These are phyloP conservation scores for Curvularia verruculosa DNA, from an alignment of 2,329 filamentous ascomycete genomes.

Conservation along the genomic window DNA sequence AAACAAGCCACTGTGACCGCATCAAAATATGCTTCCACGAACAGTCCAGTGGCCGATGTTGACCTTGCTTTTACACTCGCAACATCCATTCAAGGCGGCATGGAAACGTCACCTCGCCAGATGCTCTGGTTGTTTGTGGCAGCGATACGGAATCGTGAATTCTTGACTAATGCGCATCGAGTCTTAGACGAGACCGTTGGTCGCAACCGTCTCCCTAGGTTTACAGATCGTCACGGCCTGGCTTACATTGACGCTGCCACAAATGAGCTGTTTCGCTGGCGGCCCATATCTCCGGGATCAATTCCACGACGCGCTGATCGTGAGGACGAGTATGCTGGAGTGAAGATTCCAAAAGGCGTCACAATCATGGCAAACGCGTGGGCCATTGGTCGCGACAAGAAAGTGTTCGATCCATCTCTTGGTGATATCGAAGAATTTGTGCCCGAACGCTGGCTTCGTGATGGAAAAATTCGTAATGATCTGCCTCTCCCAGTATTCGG, in stretches of 20 bases:
- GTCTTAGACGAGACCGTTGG: constrained; percentile 14
- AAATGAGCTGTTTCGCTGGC: constrained; percentile 17
- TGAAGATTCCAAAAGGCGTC: constrained; percentile 11
- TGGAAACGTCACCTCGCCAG: constrained; percentile 19
- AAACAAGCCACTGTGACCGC: constrained; percentile 15
- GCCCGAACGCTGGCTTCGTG: constrained; percentile 16
- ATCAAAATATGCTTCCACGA: constrained; percentile 7
- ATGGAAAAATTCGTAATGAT: constrained; percentile 13
- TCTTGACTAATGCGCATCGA: constrained; percentile 10
- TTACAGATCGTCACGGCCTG: constrained; percentile 8
- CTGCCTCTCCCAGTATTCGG: constrained; percentile 18
- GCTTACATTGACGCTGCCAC: constrained; percentile 14
- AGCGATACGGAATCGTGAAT: constrained; percentile 3
- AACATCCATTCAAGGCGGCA: constrained; percentile 17
- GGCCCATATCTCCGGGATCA: constrained; percentile 15
- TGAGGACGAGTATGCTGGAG: constrained; percentile 12
- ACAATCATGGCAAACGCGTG: constrained; percentile 20
- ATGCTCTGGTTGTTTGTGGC: constrained; percentile 17
- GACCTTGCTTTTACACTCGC: constrained; percentile 19
- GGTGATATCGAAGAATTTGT: constrained; percentile 8
- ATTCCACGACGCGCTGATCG: constrained; percentile 15
- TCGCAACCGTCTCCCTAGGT: constrained; percentile 11
- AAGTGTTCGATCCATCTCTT: constrained; percentile 12
- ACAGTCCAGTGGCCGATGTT: constrained; percentile 7
- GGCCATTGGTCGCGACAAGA: constrained; percentile 17